These are phyloP conservation scores for Diaporthe sp. DNA, from an alignment of 2,329 filamentous ascomycete genomes.

Conservation along the genomic window DNA sequence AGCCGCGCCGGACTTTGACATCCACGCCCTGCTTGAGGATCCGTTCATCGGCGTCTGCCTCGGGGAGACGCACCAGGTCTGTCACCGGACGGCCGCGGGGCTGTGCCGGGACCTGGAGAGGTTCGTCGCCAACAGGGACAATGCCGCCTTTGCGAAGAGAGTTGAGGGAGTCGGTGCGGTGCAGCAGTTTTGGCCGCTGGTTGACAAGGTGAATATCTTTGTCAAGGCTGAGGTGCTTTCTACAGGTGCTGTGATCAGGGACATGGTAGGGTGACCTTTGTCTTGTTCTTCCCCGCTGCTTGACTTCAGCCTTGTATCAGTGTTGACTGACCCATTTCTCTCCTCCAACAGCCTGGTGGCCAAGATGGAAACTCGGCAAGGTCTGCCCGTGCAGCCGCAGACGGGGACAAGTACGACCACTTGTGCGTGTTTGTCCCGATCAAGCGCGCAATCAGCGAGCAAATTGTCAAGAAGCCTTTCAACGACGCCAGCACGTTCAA, in stretches of 20 bases:
- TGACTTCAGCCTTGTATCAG: not conserved
- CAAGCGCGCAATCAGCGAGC: slow-evolving; percentile 17
- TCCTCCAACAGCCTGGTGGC: slow-evolving; percentile 3
- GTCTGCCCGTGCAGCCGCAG: slow-evolving; percentile 7
- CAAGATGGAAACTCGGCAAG: slow-evolving; percentile 8
- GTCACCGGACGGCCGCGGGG: not conserved
- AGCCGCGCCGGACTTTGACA: not conserved
- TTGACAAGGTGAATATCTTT: slow-evolving; percentile 15
- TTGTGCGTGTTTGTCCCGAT: slow-evolving; percentile 6
- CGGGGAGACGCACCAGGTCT: not conserved
- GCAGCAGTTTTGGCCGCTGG: slow-evolving; percentile 10
- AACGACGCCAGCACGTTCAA: slow-evolving; percentile 9
- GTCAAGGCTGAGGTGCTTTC: slow-evolving; percentile 13
- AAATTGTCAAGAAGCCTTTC: slow-evolving; percentile 19
- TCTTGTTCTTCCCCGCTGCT: not conserved
- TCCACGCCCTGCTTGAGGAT: not conserved
- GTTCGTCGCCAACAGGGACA: slow-evolving; percentile 14
- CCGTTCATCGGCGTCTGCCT: not conserved
- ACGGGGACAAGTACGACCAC: slow-evolving; percentile 3
- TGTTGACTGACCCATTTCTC: not conserved
- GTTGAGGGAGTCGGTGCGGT: not conserved
- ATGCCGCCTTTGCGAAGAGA: not conserved
- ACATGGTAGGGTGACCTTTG: not conserved
- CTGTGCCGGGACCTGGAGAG: not conserved
- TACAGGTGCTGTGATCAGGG: slow-evolving; percentile 8